A percentile compares a stretch with the other conserved stretches of the same genome.
phyloP scores from a whole-genome alignment of 2,329 filamentous ascomycete species.

The Alternaria infectoria region DNA sequence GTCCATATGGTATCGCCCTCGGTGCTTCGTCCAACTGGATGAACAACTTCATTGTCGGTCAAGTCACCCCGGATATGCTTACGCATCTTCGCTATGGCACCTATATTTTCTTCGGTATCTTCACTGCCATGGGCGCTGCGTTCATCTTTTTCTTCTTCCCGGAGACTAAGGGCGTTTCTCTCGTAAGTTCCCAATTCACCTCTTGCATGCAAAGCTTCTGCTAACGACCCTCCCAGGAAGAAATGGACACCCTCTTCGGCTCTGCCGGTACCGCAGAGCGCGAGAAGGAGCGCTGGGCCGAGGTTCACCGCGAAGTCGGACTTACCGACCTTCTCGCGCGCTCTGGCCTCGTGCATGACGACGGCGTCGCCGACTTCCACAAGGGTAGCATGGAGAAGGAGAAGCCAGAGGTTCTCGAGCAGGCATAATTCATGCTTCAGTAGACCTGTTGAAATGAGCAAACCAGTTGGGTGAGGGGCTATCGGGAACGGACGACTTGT shows the following conservation, averaged over 20 bases:
- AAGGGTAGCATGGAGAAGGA: constrained; percentile 13
- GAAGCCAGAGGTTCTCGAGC: constrained; percentile 21
- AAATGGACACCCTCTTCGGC: constrained; percentile 72
- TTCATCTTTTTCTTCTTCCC: constrained; percentile 61
- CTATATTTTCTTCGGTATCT: constrained; percentile 71
- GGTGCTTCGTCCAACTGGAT: constrained; percentile 61
- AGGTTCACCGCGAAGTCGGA: constrained; percentile 74
- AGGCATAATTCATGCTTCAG: not conserved
- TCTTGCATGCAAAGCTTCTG: too few species aligned
- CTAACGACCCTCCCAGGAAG: constrained; percentile 52
- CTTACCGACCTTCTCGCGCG: constrained; percentile 51
- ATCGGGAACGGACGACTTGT: not conserved
- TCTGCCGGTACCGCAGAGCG: constrained; percentile 69
- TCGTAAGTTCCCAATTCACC: too few species aligned
- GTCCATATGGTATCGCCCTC: constrained; percentile 71
- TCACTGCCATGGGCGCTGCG: constrained; percentile 68
- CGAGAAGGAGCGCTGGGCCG: constrained; percentile 72
- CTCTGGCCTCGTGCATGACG: constrained; percentile 18
- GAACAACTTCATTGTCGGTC: constrained; percentile 68
- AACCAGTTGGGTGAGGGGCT: too few species aligned
- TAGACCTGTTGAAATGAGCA: too few species aligned
- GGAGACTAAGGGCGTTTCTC: constrained; percentile 60
- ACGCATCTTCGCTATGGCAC: constrained; percentile 70
- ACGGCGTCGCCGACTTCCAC: not conserved
- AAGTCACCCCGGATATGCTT: constrained; percentile 74